Conservation (phyloP, 305 asterid species). For the Rubia peregrina region DNA sequence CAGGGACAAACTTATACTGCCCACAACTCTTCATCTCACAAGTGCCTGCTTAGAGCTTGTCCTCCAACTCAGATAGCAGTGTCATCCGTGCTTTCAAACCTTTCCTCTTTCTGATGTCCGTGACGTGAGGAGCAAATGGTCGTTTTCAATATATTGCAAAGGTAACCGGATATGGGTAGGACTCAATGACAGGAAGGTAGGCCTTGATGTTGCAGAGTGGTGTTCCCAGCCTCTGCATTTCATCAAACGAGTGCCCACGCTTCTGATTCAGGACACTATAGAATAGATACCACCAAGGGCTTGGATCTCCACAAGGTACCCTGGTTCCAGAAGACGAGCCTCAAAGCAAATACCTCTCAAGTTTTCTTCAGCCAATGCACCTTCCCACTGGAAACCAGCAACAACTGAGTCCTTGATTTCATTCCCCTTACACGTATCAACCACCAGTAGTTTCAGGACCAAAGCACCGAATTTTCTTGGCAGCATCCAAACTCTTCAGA, state of each 20-base stretch:
- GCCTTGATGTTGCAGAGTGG: conserved; percentile 75
- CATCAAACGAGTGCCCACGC: conserved; percentile 47
- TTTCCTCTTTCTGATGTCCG: neutral
- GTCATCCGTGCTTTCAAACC: conserved; percentile 4
- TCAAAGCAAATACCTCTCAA: conserved; percentile 82
- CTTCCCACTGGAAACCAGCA: conserved; percentile 80
- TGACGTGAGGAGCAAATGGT: too few relatives aligned
- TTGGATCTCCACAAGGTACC: conserved; percentile 58
- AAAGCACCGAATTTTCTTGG: conserved; percentile 78
- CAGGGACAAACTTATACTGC: too few relatives aligned
- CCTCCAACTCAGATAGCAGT: neutral
- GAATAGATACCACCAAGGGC: conserved; percentile 55
- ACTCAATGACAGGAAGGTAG: conserved; percentile 56
- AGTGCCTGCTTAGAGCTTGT: neutral
- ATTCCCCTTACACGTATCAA: conserved; percentile 73
- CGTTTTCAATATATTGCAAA: too few relatives aligned
- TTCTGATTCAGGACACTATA: conserved; percentile 12
- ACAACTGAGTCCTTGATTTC: conserved; percentile 79
- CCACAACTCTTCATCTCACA: neutral
- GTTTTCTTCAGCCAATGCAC: conserved; percentile 68
- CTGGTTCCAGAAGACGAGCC: conserved; percentile 57
- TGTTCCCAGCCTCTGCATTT: conserved; percentile 64
- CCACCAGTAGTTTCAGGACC: conserved; percentile 95
- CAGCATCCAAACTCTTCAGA: conserved; percentile 44
- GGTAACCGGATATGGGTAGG: too few relatives aligned